Conservation (phyloP, 2,329 filamentous ascomycete species). For the Stenocarpella maydis region DNA sequence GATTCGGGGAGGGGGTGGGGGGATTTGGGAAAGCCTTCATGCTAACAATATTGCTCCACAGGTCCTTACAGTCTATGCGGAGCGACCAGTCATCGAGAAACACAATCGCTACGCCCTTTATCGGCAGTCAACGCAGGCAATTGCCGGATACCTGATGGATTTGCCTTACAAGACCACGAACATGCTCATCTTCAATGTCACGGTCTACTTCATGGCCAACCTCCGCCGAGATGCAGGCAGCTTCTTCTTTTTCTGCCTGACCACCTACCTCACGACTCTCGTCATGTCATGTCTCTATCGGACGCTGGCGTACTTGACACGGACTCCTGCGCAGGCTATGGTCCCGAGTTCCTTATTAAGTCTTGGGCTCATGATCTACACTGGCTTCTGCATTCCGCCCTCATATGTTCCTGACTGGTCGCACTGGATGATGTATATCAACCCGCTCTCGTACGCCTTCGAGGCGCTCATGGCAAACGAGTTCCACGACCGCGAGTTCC, state of each 20-base stretch:
- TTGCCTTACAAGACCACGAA: neutral
- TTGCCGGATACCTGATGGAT: neutral
- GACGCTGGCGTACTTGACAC: constrained; percentile 1
- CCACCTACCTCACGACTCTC: constrained; percentile 51
- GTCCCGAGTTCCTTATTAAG: constrained; percentile 44
- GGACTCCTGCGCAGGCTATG: neutral
- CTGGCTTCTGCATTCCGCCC: constrained; percentile 52
- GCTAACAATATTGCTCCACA: neutral
- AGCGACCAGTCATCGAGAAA: neutral
- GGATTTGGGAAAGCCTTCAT: neutral
- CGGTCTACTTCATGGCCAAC: neutral
- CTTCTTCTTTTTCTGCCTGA: constrained; percentile 47
- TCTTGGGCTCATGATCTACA: constrained; percentile 57
- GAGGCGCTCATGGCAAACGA: constrained; percentile 1
- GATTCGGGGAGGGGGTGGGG: too few relatives aligned
- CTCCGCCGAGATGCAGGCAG: neutral
- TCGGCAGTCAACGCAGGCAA: neutral
- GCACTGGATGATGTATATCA: constrained; percentile 68
- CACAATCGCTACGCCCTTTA: neutral
- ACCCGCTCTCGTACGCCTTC: constrained; percentile 54
- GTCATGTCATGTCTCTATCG: neutral
- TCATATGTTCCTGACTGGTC: constrained; percentile 66
- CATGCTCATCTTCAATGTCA: neutral
- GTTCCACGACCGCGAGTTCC: neutral
- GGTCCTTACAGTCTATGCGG: neutral